These are phyloP conservation scores for Botryotinia convoluta DNA, from an alignment of 2,329 filamentous ascomycete genomes.

Conservation along the genomic window DNA sequence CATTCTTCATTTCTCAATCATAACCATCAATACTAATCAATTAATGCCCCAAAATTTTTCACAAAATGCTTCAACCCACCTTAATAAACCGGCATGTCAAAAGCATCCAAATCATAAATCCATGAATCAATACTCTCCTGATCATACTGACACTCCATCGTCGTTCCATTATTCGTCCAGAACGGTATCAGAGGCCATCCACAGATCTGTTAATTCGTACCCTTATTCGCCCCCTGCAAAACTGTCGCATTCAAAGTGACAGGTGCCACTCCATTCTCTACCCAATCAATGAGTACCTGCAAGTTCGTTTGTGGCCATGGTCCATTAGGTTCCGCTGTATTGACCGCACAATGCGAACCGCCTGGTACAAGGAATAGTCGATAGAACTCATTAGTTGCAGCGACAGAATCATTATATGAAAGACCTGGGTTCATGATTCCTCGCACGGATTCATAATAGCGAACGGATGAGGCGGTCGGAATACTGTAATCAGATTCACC, in stretches of 20 bases:
- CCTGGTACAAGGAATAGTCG: conserved; percentile 54
- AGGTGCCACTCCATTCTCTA: conserved; percentile 54
- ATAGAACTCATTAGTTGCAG: conserved; percentile 52
- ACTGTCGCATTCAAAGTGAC: conserved; percentile 41
- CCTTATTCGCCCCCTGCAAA: conserved; percentile 37
- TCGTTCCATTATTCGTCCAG: conserved; percentile 31
- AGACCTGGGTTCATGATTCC: conserved; percentile 47
- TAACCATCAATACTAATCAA: neutral
- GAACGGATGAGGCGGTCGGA: conserved; percentile 52
- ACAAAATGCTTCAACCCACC: neutral
- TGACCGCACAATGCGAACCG: conserved; percentile 50
- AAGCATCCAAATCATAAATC: conserved; percentile 33
- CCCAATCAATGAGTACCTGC: conserved; percentile 67
- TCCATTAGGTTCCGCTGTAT: conserved; percentile 42
- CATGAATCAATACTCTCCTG: conserved; percentile 35
- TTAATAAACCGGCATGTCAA: conserved; percentile 27
- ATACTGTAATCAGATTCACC: conserved; percentile 54
- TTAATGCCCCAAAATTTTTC: neutral
- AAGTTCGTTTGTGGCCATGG: conserved; percentile 55
- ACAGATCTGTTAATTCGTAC: conserved; percentile 42
- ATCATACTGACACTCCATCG: conserved; percentile 36
- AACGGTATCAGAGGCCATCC: conserved; percentile 42
- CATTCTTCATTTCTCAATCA: neutral
- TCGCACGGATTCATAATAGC: conserved; percentile 54
- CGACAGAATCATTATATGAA: conserved; percentile 41